Conservation (phyloP, 441 rosid species). For the Eutrema salsugineum region DNA sequence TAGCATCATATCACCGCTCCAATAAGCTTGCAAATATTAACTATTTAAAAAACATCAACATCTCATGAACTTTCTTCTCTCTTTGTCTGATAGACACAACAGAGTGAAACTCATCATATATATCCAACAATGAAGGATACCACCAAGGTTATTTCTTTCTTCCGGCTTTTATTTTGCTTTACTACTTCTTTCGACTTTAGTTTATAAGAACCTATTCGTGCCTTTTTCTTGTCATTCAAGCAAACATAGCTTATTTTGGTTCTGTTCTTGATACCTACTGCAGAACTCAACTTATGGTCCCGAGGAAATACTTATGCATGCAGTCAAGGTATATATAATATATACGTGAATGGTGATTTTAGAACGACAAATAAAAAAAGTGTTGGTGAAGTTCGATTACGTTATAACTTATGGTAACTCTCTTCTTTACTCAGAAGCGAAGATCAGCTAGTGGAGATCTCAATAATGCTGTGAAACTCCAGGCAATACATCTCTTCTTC, state of each 20-base stretch:
- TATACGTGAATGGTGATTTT: not conserved
- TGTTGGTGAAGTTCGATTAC: not conserved
- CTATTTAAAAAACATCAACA: not conserved
- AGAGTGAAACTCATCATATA: not conserved
- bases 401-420: not conserved
- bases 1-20: conserved; percentile 15
- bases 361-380: not conserved
- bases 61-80: not conserved
- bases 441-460: conserved; percentile 7
- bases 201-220: not conserved
- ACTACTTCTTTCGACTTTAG: not conserved
- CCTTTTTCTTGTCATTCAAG: not conserved
- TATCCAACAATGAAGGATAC: conserved; percentile 6
- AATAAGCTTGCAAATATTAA: not conserved
- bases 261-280: not conserved
- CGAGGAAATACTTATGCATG: conserved; percentile 10
- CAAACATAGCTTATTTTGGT: not conserved
- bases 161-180: not conserved
- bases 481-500: not conserved
- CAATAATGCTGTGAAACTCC: not conserved
- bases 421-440: conserved; percentile 9
- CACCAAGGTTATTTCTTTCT: conserved; percentile 4
- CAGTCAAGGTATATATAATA: conserved; percentile 14
- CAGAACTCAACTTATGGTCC: conserved; percentile 4
- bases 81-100: not conserved